Conservation (phyloP, 371 early-diverging fungal genomes). For the Mortierella sp. region DNA sequence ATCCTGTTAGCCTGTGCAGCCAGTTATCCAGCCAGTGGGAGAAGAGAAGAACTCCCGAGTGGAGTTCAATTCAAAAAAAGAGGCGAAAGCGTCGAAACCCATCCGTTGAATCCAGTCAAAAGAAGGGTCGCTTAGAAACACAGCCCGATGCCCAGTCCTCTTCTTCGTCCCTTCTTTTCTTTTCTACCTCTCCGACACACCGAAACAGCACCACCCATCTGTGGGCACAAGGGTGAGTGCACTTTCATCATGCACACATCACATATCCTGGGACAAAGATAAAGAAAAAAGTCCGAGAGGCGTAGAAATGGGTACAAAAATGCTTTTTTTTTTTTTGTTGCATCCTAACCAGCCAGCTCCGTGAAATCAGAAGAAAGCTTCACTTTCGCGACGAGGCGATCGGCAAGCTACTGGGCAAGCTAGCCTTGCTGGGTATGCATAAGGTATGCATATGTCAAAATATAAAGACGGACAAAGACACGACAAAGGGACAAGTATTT, state of each 20-base stretch:
- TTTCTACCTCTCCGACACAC: background rate
- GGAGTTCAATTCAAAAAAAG: background rate
- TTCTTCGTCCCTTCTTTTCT: no score
- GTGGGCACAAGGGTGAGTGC: background rate
- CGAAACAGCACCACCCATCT: slow-evolving; percentile 3
- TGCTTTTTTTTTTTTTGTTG: background rate
- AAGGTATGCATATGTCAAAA: slow-evolving; percentile 10
- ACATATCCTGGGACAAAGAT: background rate
- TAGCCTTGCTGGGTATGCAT: slow-evolving; percentile 1
- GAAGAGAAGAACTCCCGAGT: background rate
- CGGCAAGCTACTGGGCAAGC: slow-evolving; percentile 4
- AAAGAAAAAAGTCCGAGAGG: slow-evolving; percentile 15
- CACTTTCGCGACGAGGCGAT: background rate
- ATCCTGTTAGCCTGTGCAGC: background rate
- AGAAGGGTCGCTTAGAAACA: background rate
- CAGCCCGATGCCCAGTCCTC: background rate
- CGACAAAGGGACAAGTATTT: background rate
- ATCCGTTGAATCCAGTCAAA: background rate
- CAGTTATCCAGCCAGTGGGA: background rate
- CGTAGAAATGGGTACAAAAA: background rate
- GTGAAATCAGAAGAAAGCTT: background rate
- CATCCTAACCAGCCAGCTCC: background rate
- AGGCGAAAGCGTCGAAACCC: slow-evolving; percentile 2
- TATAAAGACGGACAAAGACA: background rate
- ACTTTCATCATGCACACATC: background rate